Evolutionary conservation across 306 rosid genomes (phyloP).

Genomic region (Crotalaria pallida): DNA sequence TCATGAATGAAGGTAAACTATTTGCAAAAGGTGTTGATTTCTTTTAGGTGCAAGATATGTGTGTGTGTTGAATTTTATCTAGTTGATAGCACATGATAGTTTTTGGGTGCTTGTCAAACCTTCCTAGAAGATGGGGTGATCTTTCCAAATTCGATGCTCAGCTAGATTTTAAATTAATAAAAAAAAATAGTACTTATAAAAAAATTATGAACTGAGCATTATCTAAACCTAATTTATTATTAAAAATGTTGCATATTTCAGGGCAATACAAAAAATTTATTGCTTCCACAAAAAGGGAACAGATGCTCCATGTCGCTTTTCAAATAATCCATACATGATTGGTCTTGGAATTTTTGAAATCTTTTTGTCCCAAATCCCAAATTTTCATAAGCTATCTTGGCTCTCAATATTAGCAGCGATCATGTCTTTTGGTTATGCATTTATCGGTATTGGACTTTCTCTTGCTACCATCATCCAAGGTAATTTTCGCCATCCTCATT

Average conservation of each 20-base stretch:
- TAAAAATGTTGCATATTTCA: constrained; percentile 18
- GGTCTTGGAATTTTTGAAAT: constrained; percentile 47
- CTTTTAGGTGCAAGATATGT: too few relatives aligned
- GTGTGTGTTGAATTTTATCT: too few relatives aligned
- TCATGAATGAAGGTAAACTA: too few relatives aligned
- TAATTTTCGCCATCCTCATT: neutral
- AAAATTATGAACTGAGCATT: neutral
- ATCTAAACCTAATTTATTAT: neutral
- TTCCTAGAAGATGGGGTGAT: too few relatives aligned
- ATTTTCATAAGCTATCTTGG: constrained; percentile 44
- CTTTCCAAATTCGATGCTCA: too few relatives aligned
- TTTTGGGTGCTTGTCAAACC: too few relatives aligned
- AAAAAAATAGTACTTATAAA: too few relatives aligned
- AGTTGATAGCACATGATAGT: too few relatives aligned
- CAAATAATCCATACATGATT: constrained; percentile 48
- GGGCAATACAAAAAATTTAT: constrained; percentile 42
- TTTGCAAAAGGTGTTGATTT: too few relatives aligned
- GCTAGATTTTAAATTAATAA: too few relatives aligned
- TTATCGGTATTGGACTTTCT: constrained; percentile 52
- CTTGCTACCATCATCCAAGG: constrained; percentile 36
- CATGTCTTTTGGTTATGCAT: constrained; percentile 53
- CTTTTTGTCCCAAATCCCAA: constrained; percentile 49
- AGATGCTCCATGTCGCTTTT: constrained; percentile 35
- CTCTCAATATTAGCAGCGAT: constrained; percentile 45
- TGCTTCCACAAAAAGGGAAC: constrained; percentile 33